These are phyloP conservation scores for Clathrospora elynae DNA, from an alignment of 2,329 filamentous ascomycete genomes.

Conservation along the genomic window DNA sequence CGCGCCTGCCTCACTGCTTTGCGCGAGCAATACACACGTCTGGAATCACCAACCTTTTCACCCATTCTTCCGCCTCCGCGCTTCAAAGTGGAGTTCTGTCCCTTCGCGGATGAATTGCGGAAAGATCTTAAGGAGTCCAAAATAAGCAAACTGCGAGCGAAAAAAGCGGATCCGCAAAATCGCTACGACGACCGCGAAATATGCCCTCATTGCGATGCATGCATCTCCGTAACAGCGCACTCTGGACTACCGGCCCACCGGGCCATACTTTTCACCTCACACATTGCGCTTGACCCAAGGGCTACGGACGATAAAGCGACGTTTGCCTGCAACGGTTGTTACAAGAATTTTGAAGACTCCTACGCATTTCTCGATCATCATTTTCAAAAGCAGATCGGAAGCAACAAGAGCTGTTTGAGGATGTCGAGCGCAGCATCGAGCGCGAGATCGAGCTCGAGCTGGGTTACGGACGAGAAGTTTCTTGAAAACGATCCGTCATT, in stretches of 20 bases:
- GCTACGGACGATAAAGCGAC: constrained; percentile 26
- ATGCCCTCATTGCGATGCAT: constrained; percentile 39
- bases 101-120: constrained; percentile 37
- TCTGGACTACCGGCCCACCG: constrained; percentile 40
- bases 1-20: constrained; percentile 39
- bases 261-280: constrained; percentile 40
- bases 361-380: constrained; percentile 45
- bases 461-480: constrained; percentile 23
- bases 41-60: constrained; percentile 24
- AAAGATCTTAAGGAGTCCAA: constrained; percentile 30
- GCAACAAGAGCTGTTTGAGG: constrained; percentile 37
- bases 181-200: constrained; percentile 43
- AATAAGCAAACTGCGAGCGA: constrained; percentile 29
- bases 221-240: constrained; percentile 39
- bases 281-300: constrained; percentile 20
- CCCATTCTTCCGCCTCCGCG: constrained; percentile 41
- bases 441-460: constrained; percentile 21
- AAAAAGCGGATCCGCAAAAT: constrained; percentile 34
- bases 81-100: constrained; percentile 43
- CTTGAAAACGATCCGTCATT: constrained; percentile 31
- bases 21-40: constrained; percentile 36
- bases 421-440: constrained; percentile 17
- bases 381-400: constrained; percentile 43
- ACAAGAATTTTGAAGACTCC: constrained; percentile 44
- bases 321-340: constrained; percentile 44